phyloP scores from a whole-genome alignment of 495 filamentous ascomycete genomes.

The Aspergillus baeticus region DNA sequence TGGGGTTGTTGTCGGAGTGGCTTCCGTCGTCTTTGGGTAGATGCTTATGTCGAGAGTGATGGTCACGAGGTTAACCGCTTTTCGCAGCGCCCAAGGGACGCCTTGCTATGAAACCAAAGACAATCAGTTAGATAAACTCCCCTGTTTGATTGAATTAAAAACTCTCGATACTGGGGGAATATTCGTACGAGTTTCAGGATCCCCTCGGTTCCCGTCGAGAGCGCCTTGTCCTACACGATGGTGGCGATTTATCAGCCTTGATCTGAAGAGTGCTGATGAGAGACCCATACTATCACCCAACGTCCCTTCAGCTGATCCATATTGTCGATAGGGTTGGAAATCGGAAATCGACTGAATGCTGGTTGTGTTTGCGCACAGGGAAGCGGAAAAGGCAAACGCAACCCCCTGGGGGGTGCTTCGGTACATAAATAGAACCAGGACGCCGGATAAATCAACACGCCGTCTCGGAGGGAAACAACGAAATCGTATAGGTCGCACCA shows the following conservation, averaged over 20 bases:
- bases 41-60: background rate
- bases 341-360: too few relatives aligned
- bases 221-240: background rate
- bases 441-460: too few relatives aligned
- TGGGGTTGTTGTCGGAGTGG: background rate
- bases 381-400: too few relatives aligned
- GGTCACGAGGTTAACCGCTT: background rate
- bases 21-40: background rate
- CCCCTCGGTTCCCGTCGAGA: background rate
- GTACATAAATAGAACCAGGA: too few relatives aligned
- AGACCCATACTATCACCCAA: background rate
- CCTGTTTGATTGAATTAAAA: too few relatives aligned
- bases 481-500: too few relatives aligned
- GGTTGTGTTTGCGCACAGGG: too few relatives aligned
- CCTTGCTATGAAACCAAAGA: background rate
- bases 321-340: too few relatives aligned
- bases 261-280: too few relatives aligned
- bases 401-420: too few relatives aligned
- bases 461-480: too few relatives aligned
- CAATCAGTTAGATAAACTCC: background rate
- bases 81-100: conserved; percentile 2
- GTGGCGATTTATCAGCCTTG: background rate
- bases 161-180: background rate
- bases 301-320: background rate
- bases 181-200: background rate